Percentiles rank a stretch among this genome's conserved stretches.
Evolutionary conservation across 2,329 filamentous ascomycete species (phyloP).

Genomic region (Fusarium anthophilum): DNA sequence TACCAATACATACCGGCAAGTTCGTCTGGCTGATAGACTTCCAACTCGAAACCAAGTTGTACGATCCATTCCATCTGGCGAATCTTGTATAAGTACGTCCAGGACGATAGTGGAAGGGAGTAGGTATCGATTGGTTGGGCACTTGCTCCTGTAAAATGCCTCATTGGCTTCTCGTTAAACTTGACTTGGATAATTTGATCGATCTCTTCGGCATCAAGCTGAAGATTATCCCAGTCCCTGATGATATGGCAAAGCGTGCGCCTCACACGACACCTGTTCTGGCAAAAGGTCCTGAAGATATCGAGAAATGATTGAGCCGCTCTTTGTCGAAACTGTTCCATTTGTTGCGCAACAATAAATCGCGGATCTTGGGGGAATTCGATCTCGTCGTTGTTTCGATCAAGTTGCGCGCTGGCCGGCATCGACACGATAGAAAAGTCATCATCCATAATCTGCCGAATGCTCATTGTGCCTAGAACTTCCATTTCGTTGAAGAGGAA

Average conservation of each 20-base stretch:
- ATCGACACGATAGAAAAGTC: conserved; percentile 83
- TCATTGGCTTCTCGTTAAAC: conserved; percentile 68
- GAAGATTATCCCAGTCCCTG: conserved; percentile 83
- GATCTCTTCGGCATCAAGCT: conserved; percentile 81
- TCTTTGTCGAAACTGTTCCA: conserved; percentile 73
- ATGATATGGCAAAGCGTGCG: conserved; percentile 88
- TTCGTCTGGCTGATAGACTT: conserved; percentile 88
- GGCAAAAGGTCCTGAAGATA: conserved; percentile 82
- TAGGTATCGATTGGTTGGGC: conserved; percentile 62
- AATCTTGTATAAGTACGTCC: conserved; percentile 92
- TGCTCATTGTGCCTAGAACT: conserved; percentile 72
- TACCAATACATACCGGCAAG: conserved; percentile 92
- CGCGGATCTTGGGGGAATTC: conserved; percentile 79
- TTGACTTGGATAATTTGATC: conserved; percentile 73
- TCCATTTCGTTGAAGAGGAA: conserved; percentile 78
- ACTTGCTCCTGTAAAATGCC: conserved; percentile 51
- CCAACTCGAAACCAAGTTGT: conserved; percentile 92
- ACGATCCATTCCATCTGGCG: conserved; percentile 86
- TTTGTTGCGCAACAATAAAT: conserved; percentile 75
- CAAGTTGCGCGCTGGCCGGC: conserved; percentile 74
- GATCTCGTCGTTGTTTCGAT: conserved; percentile 78
- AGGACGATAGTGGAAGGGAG: conserved; percentile 81
- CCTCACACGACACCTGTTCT: conserved; percentile 90
- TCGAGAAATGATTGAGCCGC: conserved; percentile 81
- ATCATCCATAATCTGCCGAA: conserved; percentile 80